phyloP scores from a whole-genome alignment of 1,284 basidiomycete species.

The Fomitopsis palustris region DNA sequence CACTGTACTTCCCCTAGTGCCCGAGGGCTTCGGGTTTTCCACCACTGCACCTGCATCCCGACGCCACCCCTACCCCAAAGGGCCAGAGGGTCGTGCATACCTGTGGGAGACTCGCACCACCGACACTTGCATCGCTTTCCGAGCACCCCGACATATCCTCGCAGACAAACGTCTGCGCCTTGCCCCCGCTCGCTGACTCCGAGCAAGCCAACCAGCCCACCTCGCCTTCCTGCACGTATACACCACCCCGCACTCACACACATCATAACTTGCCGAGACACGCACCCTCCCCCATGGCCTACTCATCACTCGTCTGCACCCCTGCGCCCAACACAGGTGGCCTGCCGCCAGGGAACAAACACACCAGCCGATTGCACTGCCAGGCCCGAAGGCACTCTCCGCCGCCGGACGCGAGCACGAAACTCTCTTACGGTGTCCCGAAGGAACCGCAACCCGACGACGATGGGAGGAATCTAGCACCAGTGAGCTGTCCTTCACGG shows the following conservation, averaged over 20 bases:
- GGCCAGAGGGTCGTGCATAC: constrained; percentile 8
- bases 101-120: constrained; percentile 18
- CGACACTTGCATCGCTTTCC: constrained; percentile 11
- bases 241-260: constrained; percentile 13
- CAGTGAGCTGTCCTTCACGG: constrained; percentile 10
- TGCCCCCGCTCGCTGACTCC: constrained; percentile 16
- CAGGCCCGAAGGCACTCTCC: constrained; percentile 12
- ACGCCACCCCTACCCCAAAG: constrained; percentile 12
- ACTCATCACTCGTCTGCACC: constrained; percentile 15
- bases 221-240: constrained; percentile 17
- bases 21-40: constrained; percentile 18
- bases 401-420: constrained; percentile 21
- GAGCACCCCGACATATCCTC: constrained; percentile 9
- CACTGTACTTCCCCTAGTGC: constrained; percentile 20
- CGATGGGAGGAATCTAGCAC: constrained; percentile 20
- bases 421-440: constrained; percentile 25
- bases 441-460: constrained; percentile 22
- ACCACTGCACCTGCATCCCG: constrained; percentile 10
- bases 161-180: constrained; percentile 13
- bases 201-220: constrained; percentile 5
- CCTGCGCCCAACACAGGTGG: constrained; percentile 10
- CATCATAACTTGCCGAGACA: constrained; percentile 6
- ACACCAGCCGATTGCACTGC: constrained; percentile 17
- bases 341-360: constrained; percentile 12
- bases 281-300: constrained; percentile 17